Base-by-base conservation (phyloP, 1,284 basidiomycete genomes). In the Xerocomus cyaneibrunnescens region DNA sequence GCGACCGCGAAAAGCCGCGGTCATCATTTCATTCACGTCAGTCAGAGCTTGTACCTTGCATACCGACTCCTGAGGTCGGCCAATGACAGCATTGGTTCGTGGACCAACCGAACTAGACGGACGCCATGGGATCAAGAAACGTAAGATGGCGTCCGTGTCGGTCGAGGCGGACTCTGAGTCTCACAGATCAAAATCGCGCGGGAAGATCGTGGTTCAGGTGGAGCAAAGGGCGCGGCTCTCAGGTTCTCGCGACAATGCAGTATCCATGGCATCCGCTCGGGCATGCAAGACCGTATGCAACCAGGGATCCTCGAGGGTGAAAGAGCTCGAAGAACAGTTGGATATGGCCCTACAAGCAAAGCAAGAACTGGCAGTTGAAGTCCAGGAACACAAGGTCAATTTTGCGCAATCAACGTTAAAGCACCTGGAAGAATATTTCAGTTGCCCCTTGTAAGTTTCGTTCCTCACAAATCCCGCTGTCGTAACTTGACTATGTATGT, bases 391-490 rank as follows among this genome's bases (percentile, higher is more conserved):
- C 44, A 74, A 77, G 53, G 17, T 48, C 2, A 52, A 32, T 9
- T 39, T 42, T 17, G 69, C 69, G 1, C 67, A 73, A 54, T 65
- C 69, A 36, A 69, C 68, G 27, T 60, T 84, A 55, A 69, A 68
- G 13, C 74, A 80, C 49, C 69, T 86, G 1, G 82, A 85, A 57
- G 81, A 84, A 38, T 75, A 80, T 62, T 85, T 81, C 41, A 66
- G 61, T 5, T 72, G 69, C 42, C 59, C 69, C 1, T 45, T 70
- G 65, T 67, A 44, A 46, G 59, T 50, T 43, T 34, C 39, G 38
- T 46, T 46, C 17, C 45, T 39, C 36, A 44, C 10, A 36, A 45
- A 32, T 45, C 13, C 31, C 35, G 32, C 28, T 48, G 7, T 50
- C 46, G 45, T 52, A 52, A 63, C 50, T 55, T 46, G 56, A 39